Base-by-base conservation (phyloP, 805 yeast species). In the Suhomyces emberorum region DNA sequence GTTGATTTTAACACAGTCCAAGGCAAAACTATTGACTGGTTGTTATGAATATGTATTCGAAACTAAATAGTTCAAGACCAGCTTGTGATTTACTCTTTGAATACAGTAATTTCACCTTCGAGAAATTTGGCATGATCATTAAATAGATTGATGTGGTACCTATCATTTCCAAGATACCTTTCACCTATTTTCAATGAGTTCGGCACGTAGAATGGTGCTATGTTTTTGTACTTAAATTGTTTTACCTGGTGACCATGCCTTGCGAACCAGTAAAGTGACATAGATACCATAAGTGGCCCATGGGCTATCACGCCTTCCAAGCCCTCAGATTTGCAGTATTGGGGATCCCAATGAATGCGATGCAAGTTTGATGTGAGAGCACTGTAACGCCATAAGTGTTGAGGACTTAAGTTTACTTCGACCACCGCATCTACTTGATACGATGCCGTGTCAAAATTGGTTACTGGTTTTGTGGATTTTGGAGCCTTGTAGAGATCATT, bases 341-440 rank as follows among this genome's bases (percentile, higher is more conserved):
- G 44, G 4, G 57, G 54, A 51, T 86, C 85, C 56, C 79, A 81
- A 60, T 91, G 98, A 26, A 91, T 86, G 39, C 74, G 72, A 59
- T 91, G 98, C 3, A 95, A 70, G 55, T 91, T 91, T 61, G 80
- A 81, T 1, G 93, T 81, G 35, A 93, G 56, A 9, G 86, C 82
- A 30, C 91, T 80, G 60, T 79, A 85, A 43, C 87, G 63, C 45
- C 79, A 70, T 23, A 79, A 65, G 26, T 76, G 67, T 6, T 66
- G 51, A 36, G 61, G 59, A 4, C 74, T 52, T 28, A 76, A 72
- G 15, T 37, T 60, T 28, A 68, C n/a, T 7, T 20, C 25, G 14
- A 3, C 23, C 10, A 3, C 8, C 17, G 16, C 12, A 10, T 12
- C 30, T 6, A 28, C 30, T 21, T 20, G 23, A n/a, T n/a, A n/a